A percentile compares a stretch with the other conserved stretches of the same genome.
Conservation (phyloP, 441 rosid genomes). For the Adansonia madagascariensis region DNA sequence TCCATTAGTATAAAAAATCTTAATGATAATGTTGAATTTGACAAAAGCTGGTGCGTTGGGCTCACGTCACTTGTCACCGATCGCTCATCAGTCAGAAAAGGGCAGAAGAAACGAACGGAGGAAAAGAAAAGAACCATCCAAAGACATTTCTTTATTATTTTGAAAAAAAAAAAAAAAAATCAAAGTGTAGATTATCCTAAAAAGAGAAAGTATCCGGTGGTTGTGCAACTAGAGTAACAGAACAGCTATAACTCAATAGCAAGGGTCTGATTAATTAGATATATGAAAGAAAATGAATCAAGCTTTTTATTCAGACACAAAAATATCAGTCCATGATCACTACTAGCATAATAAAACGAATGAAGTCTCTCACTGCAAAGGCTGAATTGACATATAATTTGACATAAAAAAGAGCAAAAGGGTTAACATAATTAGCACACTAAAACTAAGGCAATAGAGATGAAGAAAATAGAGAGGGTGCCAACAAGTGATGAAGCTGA, state of each 20-base stretch:
- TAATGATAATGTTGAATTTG: neutral
- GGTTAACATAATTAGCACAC: too few relatives aligned
- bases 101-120: neutral
- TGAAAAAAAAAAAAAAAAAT: neutral
- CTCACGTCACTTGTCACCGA: neutral
- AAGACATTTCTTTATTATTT: neutral
- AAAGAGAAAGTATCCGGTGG: neutral
- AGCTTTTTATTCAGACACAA: neutral
- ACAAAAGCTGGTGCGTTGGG: neutral
- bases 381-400: neutral
- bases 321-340: neutral
- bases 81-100: neutral
- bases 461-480: neutral
- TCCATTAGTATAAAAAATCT: neutral
- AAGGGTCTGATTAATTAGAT: neutral
- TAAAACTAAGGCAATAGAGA: too few relatives aligned
- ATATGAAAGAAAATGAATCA: neutral
- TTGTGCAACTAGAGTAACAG: neutral
- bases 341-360: slow-evolving; percentile 14
- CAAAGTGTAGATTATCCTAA: too few relatives aligned
- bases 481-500: neutral
- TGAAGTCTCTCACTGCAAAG: neutral
- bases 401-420: neutral
- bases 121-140: neutral
- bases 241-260: neutral